Conservation (phyloP, 1,284 basidiomycete species). For the Leccinum glutinopallens region DNA sequence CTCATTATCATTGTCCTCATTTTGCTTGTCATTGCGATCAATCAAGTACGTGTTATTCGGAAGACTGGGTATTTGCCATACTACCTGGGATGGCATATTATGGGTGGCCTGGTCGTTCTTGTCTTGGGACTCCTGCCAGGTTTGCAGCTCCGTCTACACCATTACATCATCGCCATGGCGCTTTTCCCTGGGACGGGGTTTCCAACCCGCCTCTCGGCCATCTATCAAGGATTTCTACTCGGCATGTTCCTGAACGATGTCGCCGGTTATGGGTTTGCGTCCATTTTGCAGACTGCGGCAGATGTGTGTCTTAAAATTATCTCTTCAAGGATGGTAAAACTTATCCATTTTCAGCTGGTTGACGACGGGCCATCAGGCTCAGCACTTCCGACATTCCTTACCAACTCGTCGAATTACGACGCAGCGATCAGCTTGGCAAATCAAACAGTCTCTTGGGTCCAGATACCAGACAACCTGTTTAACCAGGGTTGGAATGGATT, state of each 20-base stretch:
- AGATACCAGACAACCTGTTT: constrained; percentile 42
- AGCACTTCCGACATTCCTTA: constrained; percentile 69
- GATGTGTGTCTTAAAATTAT: constrained; percentile 50
- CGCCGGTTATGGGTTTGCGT: constrained; percentile 79
- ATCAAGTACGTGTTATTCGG: constrained; percentile 83
- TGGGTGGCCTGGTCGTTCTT: constrained; percentile 66
- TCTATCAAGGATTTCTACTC: constrained; percentile 80
- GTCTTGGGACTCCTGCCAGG: constrained; percentile 74
- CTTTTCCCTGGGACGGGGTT: constrained; percentile 81
- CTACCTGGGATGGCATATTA: constrained; percentile 71
- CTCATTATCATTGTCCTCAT: constrained; percentile 73
- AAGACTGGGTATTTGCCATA: constrained; percentile 81
- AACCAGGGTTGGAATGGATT: constrained; percentile 73
- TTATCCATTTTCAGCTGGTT: constrained; percentile 46
- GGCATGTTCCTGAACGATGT: constrained; percentile 82
- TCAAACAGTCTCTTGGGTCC: constrained; percentile 66
- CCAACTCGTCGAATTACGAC: constrained; percentile 69
- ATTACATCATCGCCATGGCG: constrained; percentile 76
- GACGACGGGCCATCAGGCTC: constrained; percentile 76
- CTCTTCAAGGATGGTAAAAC: constrained; percentile 3
- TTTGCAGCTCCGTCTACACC: constrained; percentile 67
- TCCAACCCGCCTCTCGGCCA: constrained; percentile 75
- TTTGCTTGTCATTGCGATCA: constrained; percentile 60
- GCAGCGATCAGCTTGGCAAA: constrained; percentile 53
- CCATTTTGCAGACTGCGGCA: constrained; percentile 76